Evolutionary conservation across 805 yeast genomes (phyloP).

Genomic region (Candida loeiensis): DNA sequence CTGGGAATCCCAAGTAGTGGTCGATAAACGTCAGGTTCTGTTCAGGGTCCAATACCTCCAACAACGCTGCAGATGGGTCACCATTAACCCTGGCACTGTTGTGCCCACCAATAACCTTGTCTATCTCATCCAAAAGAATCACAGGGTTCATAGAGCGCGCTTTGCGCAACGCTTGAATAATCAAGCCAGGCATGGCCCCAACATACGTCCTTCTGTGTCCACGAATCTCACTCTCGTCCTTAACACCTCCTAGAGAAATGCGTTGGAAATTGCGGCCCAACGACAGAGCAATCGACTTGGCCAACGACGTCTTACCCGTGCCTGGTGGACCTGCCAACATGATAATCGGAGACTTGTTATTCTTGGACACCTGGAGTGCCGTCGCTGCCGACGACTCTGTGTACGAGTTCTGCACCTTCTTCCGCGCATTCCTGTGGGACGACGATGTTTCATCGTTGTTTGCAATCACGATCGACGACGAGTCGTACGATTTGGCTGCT

Average conservation of each 20-base stretch:
- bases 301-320: slow-evolving; percentile 86
- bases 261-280: slow-evolving; percentile 74
- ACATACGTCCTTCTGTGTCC: slow-evolving; percentile 91
- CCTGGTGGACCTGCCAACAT: slow-evolving; percentile 92
- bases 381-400: slow-evolving; percentile 13
- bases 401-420: slow-evolving; percentile 16
- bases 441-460: slow-evolving; percentile 32
- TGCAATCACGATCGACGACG: slow-evolving; percentile 27
- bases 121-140: slow-evolving; percentile 79
- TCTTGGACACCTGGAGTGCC: slow-evolving; percentile 23
- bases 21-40: slow-evolving; percentile 75
- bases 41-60: slow-evolving; percentile 89
- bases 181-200: slow-evolving; percentile 87
- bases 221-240: slow-evolving; percentile 84
- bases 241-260: slow-evolving; percentile 80
- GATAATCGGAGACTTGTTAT: slow-evolving; percentile 65
- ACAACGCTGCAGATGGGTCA: slow-evolving; percentile 84
- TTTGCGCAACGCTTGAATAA: slow-evolving; percentile 72
- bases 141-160: slow-evolving; percentile 80
- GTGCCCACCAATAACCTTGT: slow-evolving; percentile 62
- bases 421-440: slow-evolving; percentile 23
- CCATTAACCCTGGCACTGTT: slow-evolving; percentile 55
- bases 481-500: background rate
- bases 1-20: slow-evolving; percentile 81
- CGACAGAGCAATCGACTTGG: slow-evolving; percentile 74